Conservation (phyloP, 495 filamentous ascomycete species). For the Massariosphaeria phaeospora region DNA sequence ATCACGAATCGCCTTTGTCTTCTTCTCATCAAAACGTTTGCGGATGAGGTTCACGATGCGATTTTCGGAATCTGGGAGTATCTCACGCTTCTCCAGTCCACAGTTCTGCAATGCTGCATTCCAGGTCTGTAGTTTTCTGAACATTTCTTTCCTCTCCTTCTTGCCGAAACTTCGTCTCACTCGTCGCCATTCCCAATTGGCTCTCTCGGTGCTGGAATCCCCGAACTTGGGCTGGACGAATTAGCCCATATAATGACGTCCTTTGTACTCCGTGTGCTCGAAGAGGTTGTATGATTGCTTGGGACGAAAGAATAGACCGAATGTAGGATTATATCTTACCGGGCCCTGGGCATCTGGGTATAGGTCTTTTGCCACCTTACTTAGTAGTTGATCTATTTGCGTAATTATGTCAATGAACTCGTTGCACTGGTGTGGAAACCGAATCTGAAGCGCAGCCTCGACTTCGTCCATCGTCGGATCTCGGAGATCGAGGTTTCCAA, state of each 20-base stretch:
- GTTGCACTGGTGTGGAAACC: neutral
- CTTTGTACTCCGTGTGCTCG: too few relatives aligned
- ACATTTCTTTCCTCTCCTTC: neutral
- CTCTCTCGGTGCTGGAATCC: neutral
- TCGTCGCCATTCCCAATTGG: slow-evolving; percentile 11
- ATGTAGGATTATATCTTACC: too few relatives aligned
- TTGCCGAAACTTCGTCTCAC: slow-evolving; percentile 11
- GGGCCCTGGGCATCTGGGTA: slow-evolving; percentile 7
- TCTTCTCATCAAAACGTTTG: slow-evolving; percentile 1
- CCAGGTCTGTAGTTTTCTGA: slow-evolving; percentile 8
- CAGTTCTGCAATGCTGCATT: slow-evolving; percentile 14
- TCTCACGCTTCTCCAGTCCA: slow-evolving; percentile 11
- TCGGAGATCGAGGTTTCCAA: neutral
- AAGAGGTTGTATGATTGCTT: too few relatives aligned
- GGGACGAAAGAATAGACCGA: too few relatives aligned
- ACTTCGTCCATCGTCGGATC: slow-evolving; percentile 6
- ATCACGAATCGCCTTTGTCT: neutral
- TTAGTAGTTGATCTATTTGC: slow-evolving; percentile 10
- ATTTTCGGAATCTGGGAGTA: slow-evolving; percentile 2
- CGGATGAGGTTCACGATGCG: neutral
- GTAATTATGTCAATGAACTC: slow-evolving; percentile 12
- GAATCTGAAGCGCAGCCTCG: neutral
- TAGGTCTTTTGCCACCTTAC: neutral
- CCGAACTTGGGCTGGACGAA: neutral
- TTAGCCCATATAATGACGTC: too few relatives aligned